phyloP scores from a whole-genome alignment of 345 rosid species.

The Eucalyptus marginata region DNA sequence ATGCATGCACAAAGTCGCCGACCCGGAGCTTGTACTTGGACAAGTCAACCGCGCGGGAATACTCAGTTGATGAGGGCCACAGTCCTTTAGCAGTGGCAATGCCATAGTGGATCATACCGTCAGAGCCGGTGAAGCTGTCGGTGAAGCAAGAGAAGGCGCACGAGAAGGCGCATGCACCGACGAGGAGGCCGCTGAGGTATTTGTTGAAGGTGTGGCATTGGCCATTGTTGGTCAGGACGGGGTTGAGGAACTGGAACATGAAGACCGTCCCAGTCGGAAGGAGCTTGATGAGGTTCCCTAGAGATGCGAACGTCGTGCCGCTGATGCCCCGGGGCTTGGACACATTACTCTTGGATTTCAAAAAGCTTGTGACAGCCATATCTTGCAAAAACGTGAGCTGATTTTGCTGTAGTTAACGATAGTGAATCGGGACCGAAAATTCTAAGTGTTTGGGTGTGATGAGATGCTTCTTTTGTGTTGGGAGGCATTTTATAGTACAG shows the following conservation, averaged over 20 bases:
- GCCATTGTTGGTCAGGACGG: constrained; percentile 64
- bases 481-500: neutral
- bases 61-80: constrained; percentile 23
- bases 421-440: neutral
- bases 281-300: constrained; percentile 65
- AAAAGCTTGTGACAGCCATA: neutral
- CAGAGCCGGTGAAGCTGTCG: constrained; percentile 45
- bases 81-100: constrained; percentile 47
- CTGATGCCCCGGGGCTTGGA: constrained; percentile 1
- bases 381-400: neutral
- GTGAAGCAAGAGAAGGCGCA: constrained; percentile 69
- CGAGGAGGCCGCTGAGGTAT: constrained; percentile 36
- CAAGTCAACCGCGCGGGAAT: constrained; percentile 11
- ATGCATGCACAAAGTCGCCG: constrained; percentile 56
- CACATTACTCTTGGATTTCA: neutral
- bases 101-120: constrained; percentile 45
- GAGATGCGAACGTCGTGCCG: constrained; percentile 34
- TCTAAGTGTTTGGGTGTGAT: neutral
- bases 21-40: constrained; percentile 35
- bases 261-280: constrained; percentile 90
- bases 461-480: neutral
- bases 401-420: neutral
- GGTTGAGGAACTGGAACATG: constrained; percentile 71
- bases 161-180: constrained; percentile 50
- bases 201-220: constrained; percentile 41